Evolutionary conservation across 805 yeast species (phyloP), one percentile per base, ranked within the genome.

Genomic region (Limtongia smithiae): DNA sequence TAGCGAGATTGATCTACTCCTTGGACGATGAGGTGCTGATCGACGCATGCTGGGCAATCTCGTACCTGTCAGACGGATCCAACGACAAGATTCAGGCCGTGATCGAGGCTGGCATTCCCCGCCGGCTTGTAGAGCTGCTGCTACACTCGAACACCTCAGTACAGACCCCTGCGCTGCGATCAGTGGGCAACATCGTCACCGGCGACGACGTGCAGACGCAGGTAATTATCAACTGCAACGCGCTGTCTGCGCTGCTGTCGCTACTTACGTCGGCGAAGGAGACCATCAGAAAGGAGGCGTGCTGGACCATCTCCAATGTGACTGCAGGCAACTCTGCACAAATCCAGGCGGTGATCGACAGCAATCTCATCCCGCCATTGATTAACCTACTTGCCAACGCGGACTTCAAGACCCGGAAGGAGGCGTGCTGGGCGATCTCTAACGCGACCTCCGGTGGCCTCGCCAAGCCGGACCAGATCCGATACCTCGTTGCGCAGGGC

Each of bases 401-500:
- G 54, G 97, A 91, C 65, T 90, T 89, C 75, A 90, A 89, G 75
- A 91, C 97, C 31, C 86, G 86, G 68, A 93, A 91, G 70, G 98
- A 93, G 74, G 98, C 98, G 3, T 91, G 97, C 76, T 93, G 98
- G 98, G 97, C 97, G 31, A 85, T 93, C 59, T 89, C 97, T 25
- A 93, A 93, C 67, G 97, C 98, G 33, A 86, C 96, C 15, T 85
- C 96, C 8, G 97, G 97, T 61, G 97, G 97, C 20, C 76, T 89
- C 61, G 74, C 83, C 37, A 84, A 81, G 68, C 97, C 97, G 6
- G 96, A 88, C 53, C 96, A 90, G 68, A 90, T 93, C 62, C 80
- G 91, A 64, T 93, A 89, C 70, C 78, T 93, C 59, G 98, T 93
- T 31, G 74, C 76, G 58, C 97, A 93, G 73, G 98, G 97, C 41